A percentile compares a stretch with the other conserved stretches of the same genome.
These are phyloP conservation scores for Solanum neorickii DNA, from an alignment of 257 asterid genomes.

Conservation along the genomic window DNA sequence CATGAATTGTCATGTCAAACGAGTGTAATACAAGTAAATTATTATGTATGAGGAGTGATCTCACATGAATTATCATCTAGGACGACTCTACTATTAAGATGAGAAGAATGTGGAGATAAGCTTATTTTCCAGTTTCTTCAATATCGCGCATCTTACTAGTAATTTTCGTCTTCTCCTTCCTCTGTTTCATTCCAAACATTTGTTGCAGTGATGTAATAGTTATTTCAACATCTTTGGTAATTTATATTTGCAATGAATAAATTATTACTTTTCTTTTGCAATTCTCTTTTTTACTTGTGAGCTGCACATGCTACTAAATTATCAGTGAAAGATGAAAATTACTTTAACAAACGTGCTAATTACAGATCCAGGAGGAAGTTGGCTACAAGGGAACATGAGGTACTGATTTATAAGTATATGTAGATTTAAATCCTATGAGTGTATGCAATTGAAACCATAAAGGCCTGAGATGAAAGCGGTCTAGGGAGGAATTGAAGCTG, in stretches of 20 bases:
- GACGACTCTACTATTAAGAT: background rate
- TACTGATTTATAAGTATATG: background rate
- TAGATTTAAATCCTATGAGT: background rate
- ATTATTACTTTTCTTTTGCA: background rate
- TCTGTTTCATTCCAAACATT: background rate
- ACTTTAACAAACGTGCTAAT: background rate
- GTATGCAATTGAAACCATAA: background rate
- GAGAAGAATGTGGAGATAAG: background rate
- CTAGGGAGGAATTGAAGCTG: background rate
- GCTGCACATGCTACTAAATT: background rate
- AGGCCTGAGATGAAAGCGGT: background rate
- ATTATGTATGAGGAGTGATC: background rate
- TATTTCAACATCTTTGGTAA: background rate
- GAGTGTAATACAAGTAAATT: background rate
- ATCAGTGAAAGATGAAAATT: background rate
- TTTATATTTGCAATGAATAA: background rate
- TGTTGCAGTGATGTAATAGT: background rate
- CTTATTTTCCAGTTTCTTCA: background rate
- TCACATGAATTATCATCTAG: background rate
- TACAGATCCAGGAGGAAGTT: background rate
- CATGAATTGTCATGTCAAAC: background rate
- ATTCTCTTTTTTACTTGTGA: background rate
- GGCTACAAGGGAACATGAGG: conserved; percentile 20
- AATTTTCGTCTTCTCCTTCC: background rate
- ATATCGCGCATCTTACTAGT: background rate